These are phyloP conservation scores for Heterobasidion occidentale DNA, from an alignment of 1,284 basidiomycete genomes.

Conservation along the genomic window DNA sequence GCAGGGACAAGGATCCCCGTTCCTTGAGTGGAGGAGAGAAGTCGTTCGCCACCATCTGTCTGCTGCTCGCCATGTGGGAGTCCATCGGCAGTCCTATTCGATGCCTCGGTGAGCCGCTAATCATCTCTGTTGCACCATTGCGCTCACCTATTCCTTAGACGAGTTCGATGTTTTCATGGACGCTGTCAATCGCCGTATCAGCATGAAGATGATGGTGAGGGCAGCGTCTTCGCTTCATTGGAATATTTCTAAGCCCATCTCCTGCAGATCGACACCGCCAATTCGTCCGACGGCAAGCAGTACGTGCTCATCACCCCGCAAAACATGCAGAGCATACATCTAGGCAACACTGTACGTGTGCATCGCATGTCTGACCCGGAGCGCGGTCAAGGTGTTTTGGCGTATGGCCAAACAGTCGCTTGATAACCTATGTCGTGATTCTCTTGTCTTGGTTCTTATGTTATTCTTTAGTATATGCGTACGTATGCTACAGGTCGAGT, in stretches of 20 bases:
- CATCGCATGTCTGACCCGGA: constrained; percentile 79
- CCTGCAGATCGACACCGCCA: constrained; percentile 76
- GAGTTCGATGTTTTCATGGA: constrained; percentile 98
- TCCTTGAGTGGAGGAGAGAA: constrained; percentile 93
- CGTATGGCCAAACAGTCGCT: constrained; percentile 18
- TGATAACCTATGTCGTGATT: not conserved
- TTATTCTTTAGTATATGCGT: not conserved
- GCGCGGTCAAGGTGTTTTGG: constrained; percentile 50
- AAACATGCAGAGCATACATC: constrained; percentile 64
- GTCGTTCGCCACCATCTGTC: constrained; percentile 93
- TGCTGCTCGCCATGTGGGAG: constrained; percentile 93
- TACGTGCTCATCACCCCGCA: constrained; percentile 91
- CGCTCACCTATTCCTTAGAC: constrained; percentile 31
- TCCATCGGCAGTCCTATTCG: constrained; percentile 90
- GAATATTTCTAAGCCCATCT: constrained; percentile 3
- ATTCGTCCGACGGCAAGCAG: constrained; percentile 78
- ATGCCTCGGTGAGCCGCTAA: constrained; percentile 70
- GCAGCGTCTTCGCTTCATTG: not conserved
- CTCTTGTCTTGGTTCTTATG: not conserved
- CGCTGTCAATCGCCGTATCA: constrained; percentile 84
- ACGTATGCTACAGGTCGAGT: not conserved
- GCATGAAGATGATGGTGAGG: constrained; percentile 87
- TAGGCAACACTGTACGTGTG: constrained; percentile 59
- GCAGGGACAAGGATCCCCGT: constrained; percentile 68
- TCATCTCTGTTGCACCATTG: not conserved